phyloP scores from a whole-genome alignment of 2,329 filamentous ascomycete genomes.

The Rugonectria rugulosa region DNA sequence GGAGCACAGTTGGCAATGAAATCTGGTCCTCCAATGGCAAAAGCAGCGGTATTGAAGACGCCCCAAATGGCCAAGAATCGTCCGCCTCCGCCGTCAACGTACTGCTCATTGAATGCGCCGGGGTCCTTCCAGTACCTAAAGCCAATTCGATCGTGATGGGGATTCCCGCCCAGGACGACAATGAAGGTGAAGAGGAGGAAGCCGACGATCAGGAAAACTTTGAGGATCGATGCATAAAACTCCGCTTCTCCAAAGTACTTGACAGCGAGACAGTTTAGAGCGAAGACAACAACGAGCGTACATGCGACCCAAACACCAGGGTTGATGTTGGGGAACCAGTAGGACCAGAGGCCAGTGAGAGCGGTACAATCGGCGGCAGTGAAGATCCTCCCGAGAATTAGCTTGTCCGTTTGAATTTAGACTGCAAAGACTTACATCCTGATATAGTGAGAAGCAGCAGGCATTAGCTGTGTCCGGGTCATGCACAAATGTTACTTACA shows the following conservation, averaged over 20 bases:
- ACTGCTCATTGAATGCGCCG: conserved; percentile 5
- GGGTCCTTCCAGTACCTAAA: conserved; percentile 18
- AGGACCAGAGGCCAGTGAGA: conserved; percentile 5
- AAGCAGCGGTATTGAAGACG: conserved; percentile 4
- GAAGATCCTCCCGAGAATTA: background rate
- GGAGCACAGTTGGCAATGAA: conserved; percentile 8
- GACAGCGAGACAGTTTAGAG: conserved; percentile 3
- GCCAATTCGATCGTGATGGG: conserved; percentile 7
- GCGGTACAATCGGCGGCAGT: conserved; percentile 14
- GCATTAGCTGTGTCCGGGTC: background rate
- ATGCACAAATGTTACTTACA: background rate
- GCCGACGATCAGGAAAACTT: conserved; percentile 12
- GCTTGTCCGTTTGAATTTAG: background rate
- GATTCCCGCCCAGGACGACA: conserved; percentile 4
- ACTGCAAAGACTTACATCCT: conserved; percentile 1
- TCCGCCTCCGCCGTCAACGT: background rate
- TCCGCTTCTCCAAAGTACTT: conserved; percentile 12
- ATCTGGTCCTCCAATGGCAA: conserved; percentile 8
- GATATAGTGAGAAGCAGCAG: background rate
- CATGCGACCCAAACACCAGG: conserved; percentile 4
- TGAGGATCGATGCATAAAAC: conserved; percentile 11
- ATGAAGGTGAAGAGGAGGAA: conserved; percentile 14
- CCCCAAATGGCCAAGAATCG: conserved; percentile 15
- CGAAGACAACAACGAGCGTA: conserved; percentile 4
- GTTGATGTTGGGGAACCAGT: conserved; percentile 10